A percentile compares a stretch with the other conserved stretches of the same genome.
These are phyloP conservation scores for Phytomonas francai DNA, from an alignment of 208 protist genomes.

Conservation along the genomic window DNA sequence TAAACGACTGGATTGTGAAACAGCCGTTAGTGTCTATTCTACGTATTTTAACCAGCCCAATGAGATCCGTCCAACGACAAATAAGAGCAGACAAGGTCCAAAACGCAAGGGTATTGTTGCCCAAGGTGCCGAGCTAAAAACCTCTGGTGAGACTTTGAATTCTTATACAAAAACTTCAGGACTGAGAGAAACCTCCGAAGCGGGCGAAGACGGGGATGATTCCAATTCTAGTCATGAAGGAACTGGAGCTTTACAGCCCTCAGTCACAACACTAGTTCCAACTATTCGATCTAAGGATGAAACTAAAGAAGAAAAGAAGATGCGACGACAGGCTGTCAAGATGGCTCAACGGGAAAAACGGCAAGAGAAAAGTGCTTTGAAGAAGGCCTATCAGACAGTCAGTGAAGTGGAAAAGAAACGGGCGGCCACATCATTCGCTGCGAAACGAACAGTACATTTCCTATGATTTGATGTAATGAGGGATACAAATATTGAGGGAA, in stretches of 20 bases:
- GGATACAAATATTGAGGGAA: background rate
- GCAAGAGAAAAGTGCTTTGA: conserved; percentile 67
- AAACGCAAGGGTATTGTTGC: background rate
- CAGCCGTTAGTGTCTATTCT: conserved; percentile 59
- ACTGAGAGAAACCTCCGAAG: background rate
- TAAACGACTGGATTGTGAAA: conserved; percentile 76
- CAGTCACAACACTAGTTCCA: background rate
- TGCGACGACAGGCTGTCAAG: conserved; percentile 75
- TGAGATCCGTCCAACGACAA: conserved; percentile 50
- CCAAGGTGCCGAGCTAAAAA: background rate
- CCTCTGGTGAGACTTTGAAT: background rate
- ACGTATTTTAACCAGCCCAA: conserved; percentile 88
- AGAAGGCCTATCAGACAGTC: conserved; percentile 66
- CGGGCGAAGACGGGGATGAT: conserved; percentile 9
- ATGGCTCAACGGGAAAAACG: conserved; percentile 59
- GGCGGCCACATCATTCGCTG: conserved; percentile 23
- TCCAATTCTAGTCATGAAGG: conserved; percentile 4
- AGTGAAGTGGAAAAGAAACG: conserved; percentile 58
- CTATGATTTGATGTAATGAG: conserved; percentile 16
- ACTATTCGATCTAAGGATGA: conserved; percentile 46
- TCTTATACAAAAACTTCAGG: background rate
- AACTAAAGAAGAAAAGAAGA: conserved; percentile 79
- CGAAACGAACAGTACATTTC: conserved; percentile 54
- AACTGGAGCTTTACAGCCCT: background rate
- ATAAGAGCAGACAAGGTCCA: background rate